These are phyloP conservation scores for Cicer chorassanicum DNA, from an alignment of 306 rosid species.

Conservation along the genomic window DNA sequence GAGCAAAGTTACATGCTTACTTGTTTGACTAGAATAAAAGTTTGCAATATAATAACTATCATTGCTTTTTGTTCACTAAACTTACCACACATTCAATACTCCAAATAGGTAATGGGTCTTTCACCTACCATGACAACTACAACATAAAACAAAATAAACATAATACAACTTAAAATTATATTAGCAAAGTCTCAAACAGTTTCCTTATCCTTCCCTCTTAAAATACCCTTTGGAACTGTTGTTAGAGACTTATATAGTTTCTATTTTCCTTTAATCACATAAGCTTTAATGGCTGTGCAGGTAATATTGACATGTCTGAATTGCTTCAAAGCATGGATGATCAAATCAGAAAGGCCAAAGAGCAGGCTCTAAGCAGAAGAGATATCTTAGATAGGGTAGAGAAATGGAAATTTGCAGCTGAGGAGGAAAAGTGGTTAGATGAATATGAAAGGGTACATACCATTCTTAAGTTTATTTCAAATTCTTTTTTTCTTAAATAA, in stretches of 20 bases:
- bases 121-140: no score
- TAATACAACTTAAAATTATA: no score
- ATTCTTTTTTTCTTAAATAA: not conserved
- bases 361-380: conserved; percentile 84
- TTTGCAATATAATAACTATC: no score
- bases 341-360: conserved; percentile 78
- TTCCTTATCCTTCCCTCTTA: conserved; percentile 15
- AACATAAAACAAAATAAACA: no score
- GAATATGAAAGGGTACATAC: conserved; percentile 86
- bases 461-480: conserved; percentile 5
- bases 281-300: conserved; percentile 52
- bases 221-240: conserved; percentile 23
- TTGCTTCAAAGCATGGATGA: conserved; percentile 90
- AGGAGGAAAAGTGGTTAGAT: conserved; percentile 96
- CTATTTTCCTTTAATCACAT: conserved; percentile 16
- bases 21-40: no score
- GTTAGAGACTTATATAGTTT: conserved; percentile 16
- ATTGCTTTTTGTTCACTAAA: no score
- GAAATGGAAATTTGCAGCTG: conserved; percentile 81
- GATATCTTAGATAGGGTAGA: conserved; percentile 90
- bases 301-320: conserved; percentile 61
- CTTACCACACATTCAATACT: no score
- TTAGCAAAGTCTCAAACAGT: not conserved
- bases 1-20: no score
- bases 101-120: no score